Conservation (phyloP, 805 yeast genomes). For the Saturnispora besseyi region DNA sequence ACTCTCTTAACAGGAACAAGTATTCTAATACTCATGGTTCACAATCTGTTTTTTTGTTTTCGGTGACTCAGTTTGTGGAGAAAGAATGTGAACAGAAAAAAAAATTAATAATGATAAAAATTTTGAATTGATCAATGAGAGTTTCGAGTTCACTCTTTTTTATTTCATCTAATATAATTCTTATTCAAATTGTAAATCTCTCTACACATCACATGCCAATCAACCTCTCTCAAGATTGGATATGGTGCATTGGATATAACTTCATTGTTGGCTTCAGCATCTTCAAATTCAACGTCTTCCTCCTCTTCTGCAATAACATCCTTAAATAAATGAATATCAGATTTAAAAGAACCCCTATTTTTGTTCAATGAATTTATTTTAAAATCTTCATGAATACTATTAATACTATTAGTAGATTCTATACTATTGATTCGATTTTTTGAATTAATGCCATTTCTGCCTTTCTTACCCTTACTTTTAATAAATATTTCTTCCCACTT, state of each 20-base stretch:
- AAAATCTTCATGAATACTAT: not conserved
- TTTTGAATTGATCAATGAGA: too few relatives aligned
- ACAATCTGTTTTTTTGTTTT: not conserved
- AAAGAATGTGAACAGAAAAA: not conserved
- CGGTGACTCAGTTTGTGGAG: slow-evolving; percentile 3
- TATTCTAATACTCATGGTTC: slow-evolving; percentile 41
- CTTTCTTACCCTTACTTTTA: slow-evolving; percentile 10
- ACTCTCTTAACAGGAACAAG: slow-evolving; percentile 94
- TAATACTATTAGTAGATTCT: not conserved
- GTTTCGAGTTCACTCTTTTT: too few relatives aligned
- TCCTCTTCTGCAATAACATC: not conserved
- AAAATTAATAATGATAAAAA: not conserved
- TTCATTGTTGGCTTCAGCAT: slow-evolving; percentile 12
- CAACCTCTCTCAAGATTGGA: slow-evolving; percentile 51
- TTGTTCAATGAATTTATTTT: not conserved
- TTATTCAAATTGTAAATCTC: slow-evolving; percentile 72
- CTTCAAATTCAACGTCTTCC: not conserved
- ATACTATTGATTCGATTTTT: not conserved
- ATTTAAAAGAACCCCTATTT: not conserved
- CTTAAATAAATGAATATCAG: not conserved
- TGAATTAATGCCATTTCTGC: not conserved
- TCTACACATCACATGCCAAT: slow-evolving; percentile 82
- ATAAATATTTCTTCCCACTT: slow-evolving; percentile 47
- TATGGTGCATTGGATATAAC: slow-evolving; percentile 26
- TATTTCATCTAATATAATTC: slow-evolving; percentile 38